Evolutionary conservation across 2,329 filamentous ascomycete species (phyloP).

Genomic region (Penicillium frequentans): DNA sequence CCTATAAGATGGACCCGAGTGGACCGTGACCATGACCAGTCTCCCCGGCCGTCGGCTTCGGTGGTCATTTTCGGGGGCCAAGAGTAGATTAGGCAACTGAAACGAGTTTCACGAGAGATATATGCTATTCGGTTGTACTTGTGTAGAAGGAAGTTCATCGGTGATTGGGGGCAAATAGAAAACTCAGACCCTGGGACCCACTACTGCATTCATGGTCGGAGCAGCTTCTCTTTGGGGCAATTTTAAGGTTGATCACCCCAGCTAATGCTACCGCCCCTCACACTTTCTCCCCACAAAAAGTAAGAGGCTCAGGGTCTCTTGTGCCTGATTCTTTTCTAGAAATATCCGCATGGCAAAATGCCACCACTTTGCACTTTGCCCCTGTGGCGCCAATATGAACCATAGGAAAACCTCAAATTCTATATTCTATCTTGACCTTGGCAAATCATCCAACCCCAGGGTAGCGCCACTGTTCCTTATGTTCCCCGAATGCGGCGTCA

Average conservation of each 20-base stretch:
- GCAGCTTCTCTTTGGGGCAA: not conserved
- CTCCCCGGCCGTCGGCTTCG: not conserved
- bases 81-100: conserved; percentile 1
- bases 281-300: not conserved
- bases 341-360: not conserved
- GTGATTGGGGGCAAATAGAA: not conserved
- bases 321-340: not conserved
- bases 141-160: not conserved
- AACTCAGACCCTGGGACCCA: conserved; percentile 1
- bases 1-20: not conserved
- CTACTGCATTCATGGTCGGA: not conserved
- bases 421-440: not conserved
- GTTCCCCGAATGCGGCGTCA: not conserved
- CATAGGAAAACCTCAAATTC: not conserved
- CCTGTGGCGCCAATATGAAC: not conserved
- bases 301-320: not conserved
- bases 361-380: not conserved
- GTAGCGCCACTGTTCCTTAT: not conserved
- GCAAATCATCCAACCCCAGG: not conserved
- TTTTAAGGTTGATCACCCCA: not conserved
- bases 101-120: not conserved
- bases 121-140: not conserved
- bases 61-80: not conserved
- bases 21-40: not conserved
- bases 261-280: not conserved